phyloP scores from a whole-genome alignment of 2,329 filamentous ascomycete species.

The Ceratocystis albifundus region DNA sequence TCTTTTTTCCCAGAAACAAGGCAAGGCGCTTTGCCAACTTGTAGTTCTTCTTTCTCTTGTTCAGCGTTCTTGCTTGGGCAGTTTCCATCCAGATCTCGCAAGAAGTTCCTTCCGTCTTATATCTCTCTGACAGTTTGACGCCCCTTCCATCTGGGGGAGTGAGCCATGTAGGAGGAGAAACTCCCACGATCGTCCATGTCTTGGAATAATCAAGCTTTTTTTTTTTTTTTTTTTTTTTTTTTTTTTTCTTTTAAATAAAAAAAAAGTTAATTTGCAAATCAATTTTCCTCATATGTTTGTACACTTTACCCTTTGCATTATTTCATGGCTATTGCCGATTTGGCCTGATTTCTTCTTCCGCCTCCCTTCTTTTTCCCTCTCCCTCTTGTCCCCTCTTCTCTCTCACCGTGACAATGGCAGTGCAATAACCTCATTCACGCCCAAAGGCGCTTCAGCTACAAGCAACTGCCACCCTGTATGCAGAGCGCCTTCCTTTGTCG shows the following conservation, averaged over 20 bases:
- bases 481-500: not conserved
- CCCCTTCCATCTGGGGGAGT: not conserved
- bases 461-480: slow-evolving; percentile 9
- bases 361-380: not conserved
- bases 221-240: not conserved
- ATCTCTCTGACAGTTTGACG: slow-evolving; percentile 9
- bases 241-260: not conserved
- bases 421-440: slow-evolving; percentile 11
- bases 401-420: slow-evolving; percentile 6
- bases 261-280: too few relatives aligned
- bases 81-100: not conserved
- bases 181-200: too few relatives aligned
- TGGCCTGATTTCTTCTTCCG: not conserved
- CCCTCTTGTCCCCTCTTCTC: not conserved
- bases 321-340: not conserved
- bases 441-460: slow-evolving; percentile 9
- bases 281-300: not conserved
- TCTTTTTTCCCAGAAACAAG: too few relatives aligned
- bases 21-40: too few relatives aligned
- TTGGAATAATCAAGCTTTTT: not conserved
- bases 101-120: not conserved
- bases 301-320: not conserved
- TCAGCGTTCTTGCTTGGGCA: not conserved
- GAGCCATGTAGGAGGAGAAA: too few relatives aligned
- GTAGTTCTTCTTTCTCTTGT: too few relatives aligned